Base-by-base conservation (phyloP, 768 basidiomycete species). In the Basidioascus undulatus region DNA sequence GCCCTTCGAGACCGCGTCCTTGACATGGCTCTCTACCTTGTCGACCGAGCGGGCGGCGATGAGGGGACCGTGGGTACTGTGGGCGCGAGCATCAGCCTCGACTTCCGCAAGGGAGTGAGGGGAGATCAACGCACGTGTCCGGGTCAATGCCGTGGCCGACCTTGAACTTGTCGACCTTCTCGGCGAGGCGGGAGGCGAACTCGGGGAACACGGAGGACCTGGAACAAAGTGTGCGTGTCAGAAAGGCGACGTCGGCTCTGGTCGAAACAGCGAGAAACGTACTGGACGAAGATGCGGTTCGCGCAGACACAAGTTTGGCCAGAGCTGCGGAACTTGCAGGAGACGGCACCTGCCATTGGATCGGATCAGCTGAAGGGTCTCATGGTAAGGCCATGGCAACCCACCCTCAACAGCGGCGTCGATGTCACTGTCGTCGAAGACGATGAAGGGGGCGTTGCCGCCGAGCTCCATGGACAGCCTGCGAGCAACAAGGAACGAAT, bases 391-490 rank as follows among this genome's bases (percentile, higher is more conserved):
- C 54, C 44, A 42, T 5, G 47, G 54, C 37, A 55, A 54, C 45
- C 44, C 55, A 69, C 87, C 80, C 48, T 74, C 72, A 6, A 98
- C 82, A 23, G 92, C 92, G 42, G 76, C 72, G 37, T 84, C 80
- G 39, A 98, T 67, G 55, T 96, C 75, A 0, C 86, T 89, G 53
- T 96, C 92, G 47, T 84, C 79, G 55, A 98, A 96, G 6, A 98
- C 79, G 49, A 96, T 92, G 58, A 98, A 86, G 0, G 89, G 79
- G 0, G 87, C 73, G 49, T 96, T 96, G 23, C 92, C 89, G 12
- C 86, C 83, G 23, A 84, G 79, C 60, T 89, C 84, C 28, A 84
- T 58, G 2, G 82, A 82, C 9, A 72, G 55, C 47, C 72, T 63
- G 48, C n/a, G 37, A n/a, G 16, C 28, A 26, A 38, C 43, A 20